Evolutionary conservation across 2,329 filamentous ascomycete genomes (phyloP).

Genomic region (Claviceps capensis): DNA sequence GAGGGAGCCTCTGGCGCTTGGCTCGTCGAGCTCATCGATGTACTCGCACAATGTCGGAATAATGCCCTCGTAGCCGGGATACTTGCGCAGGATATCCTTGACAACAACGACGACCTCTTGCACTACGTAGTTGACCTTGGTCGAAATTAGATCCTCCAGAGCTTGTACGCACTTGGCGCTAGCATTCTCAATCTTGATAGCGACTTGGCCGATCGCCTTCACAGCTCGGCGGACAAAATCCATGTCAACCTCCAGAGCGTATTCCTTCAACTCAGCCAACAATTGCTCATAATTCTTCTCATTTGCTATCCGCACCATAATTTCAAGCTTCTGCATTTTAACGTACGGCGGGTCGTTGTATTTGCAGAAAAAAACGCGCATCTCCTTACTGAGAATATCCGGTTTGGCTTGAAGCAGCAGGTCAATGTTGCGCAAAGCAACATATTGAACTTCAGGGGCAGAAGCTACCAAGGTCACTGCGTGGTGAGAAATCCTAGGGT

Average conservation of each 20-base stretch:
- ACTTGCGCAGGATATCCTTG: conserved; percentile 96
- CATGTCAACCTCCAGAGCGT: conserved; percentile 97
- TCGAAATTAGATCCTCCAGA: conserved; percentile 84
- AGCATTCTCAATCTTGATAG: conserved; percentile 93
- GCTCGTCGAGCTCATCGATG: conserved; percentile 93
- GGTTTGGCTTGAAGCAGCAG: conserved; percentile 90
- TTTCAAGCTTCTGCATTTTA: conserved; percentile 94
- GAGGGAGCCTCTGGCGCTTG: conserved; percentile 73
- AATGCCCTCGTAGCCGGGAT: conserved; percentile 94
- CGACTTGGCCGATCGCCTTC: conserved; percentile 92
- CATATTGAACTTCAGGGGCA: conserved; percentile 93
- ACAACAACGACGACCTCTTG: conserved; percentile 98
- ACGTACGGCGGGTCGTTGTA: conserved; percentile 98
- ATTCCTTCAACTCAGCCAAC: conserved; percentile 88
- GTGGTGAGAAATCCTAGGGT: background rate
- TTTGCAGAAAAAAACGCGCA: conserved; percentile 98
- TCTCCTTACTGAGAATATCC: conserved; percentile 91
- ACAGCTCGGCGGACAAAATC: conserved; percentile 92
- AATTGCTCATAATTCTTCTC: conserved; percentile 93
- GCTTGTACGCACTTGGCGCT: conserved; percentile 94
- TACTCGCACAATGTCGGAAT: conserved; percentile 93
- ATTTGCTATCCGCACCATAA: conserved; percentile 98
- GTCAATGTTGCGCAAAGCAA: conserved; percentile 91
- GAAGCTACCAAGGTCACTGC: conserved; percentile 90
- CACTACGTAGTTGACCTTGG: conserved; percentile 97